A percentile compares a stretch with the other conserved stretches of the same genome.
These are phyloP conservation scores for Boletus rubescentipes DNA, from an alignment of 768 basidiomycete species.

Conservation along the genomic window DNA sequence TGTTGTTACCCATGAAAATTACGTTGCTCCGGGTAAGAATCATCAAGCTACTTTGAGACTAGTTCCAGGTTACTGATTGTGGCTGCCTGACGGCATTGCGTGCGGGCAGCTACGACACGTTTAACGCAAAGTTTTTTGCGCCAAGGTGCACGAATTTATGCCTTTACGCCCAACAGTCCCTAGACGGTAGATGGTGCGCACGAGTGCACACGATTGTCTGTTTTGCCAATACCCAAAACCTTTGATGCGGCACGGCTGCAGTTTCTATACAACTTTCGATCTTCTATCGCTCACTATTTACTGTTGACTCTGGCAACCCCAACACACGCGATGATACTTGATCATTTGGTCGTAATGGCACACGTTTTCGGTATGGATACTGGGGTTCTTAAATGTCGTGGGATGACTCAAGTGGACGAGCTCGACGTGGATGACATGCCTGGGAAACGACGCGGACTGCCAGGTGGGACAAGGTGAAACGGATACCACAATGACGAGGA, in stretches of 20 bases:
- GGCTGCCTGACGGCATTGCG: constrained; percentile 12
- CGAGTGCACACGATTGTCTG: not conserved
- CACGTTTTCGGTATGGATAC: constrained; percentile 6
- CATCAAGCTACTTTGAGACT: constrained; percentile 21
- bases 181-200: constrained; percentile 31
- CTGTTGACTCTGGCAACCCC: constrained; percentile 16
- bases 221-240: not conserved
- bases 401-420: not conserved
- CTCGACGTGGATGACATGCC: constrained; percentile 10
- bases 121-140: constrained; percentile 58
- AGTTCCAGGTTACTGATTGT: constrained; percentile 13
- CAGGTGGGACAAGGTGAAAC: constrained; percentile 5
- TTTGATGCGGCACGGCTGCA: constrained; percentile 13
- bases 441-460: constrained; percentile 15
- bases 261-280: constrained; percentile 26
- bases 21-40: constrained; percentile 75
- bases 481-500: not conserved
- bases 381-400: not conserved
- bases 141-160: constrained; percentile 58
- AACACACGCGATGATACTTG: constrained; percentile 3
- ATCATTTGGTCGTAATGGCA: constrained; percentile 20
- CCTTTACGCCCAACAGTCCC: constrained; percentile 41
- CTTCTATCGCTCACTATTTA: constrained; percentile 29
- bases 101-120: constrained; percentile 42
- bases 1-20: constrained; percentile 69